Evolutionary conservation across 2,329 filamentous ascomycete genomes (phyloP).

Genomic region (Pseudopyricularia cyperi): DNA sequence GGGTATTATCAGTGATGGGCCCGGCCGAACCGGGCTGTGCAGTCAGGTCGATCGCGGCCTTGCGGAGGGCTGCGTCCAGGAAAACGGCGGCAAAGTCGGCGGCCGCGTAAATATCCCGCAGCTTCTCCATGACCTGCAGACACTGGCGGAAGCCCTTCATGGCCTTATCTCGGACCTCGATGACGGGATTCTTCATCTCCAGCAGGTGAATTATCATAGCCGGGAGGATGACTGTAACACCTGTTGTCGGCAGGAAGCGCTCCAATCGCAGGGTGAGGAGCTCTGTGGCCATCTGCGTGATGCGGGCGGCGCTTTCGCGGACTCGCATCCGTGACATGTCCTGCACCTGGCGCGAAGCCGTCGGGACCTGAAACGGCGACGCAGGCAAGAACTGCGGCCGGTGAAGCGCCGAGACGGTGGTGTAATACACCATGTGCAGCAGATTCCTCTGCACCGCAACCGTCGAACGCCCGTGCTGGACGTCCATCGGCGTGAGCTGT

Average conservation of each 20-base stretch:
- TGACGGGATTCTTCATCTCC: conserved; percentile 75
- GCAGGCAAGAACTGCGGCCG: conserved; percentile 81
- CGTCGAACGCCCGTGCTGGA: conserved; percentile 46
- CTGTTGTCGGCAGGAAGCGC: conserved; percentile 72
- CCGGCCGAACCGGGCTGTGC: conserved; percentile 16
- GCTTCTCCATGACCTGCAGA: conserved; percentile 79
- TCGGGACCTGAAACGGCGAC: conserved; percentile 39
- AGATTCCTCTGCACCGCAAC: conserved; percentile 65
- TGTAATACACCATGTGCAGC: conserved; percentile 87
- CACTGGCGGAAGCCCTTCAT: conserved; percentile 78
- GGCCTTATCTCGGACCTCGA: conserved; percentile 57
- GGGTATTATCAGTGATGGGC: conserved; percentile 13
- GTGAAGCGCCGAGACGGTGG: conserved; percentile 80
- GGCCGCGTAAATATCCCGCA: conserved; percentile 81
- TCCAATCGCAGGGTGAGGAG: conserved; percentile 63
- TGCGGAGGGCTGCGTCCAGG: conserved; percentile 80
- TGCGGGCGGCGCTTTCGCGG: conserved; percentile 70
- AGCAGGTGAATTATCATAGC: conserved; percentile 90
- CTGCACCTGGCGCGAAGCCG: conserved; percentile 55
- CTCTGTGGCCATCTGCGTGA: conserved; percentile 71
- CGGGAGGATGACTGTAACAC: conserved; percentile 80
- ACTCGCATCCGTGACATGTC: conserved; percentile 75
- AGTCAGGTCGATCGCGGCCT: conserved; percentile 64
- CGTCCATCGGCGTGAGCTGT: conserved; percentile 37
- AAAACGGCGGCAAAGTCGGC: conserved; percentile 96